phyloP scores from a whole-genome alignment of 2,329 filamentous ascomycete species.

The Apiospora pterosperma region DNA sequence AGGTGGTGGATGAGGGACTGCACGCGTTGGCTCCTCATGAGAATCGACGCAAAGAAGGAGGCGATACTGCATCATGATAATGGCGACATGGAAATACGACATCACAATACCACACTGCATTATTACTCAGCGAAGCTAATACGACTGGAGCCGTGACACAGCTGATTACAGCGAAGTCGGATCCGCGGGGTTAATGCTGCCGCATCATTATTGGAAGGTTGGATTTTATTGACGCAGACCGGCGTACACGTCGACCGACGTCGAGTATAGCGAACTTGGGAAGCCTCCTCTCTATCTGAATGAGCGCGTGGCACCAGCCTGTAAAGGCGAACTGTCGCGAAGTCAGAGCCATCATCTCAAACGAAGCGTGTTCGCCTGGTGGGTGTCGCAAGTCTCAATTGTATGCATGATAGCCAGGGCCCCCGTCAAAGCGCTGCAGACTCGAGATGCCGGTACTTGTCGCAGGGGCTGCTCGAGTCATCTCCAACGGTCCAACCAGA shows the following conservation, averaged over 20 bases:
- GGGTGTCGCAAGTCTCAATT: background rate
- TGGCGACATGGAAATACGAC: background rate
- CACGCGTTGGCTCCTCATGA: background rate
- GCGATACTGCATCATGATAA: background rate
- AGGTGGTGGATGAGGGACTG: background rate
- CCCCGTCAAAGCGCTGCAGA: background rate
- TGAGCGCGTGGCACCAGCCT: too few relatives aligned
- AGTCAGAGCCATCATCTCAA: background rate
- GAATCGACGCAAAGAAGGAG: background rate
- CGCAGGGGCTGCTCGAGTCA: background rate
- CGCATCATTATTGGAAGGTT: background rate
- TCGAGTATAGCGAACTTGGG: background rate
- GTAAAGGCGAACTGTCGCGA: background rate
- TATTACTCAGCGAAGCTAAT: background rate
- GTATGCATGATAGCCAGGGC: background rate
- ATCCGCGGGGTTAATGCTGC: background rate
- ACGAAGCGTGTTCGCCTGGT: background rate
- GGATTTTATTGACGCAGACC: background rate
- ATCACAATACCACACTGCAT: background rate
- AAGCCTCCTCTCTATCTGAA: too few relatives aligned
- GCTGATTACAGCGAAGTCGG: background rate
- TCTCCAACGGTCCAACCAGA: background rate
- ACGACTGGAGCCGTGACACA: background rate
- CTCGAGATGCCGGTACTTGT: background rate
- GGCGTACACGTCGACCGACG: background rate